Evolutionary conservation across 1,139 yeast genomes (phyloP).

Genomic region (Blastobotrys petasosporus): DNA sequence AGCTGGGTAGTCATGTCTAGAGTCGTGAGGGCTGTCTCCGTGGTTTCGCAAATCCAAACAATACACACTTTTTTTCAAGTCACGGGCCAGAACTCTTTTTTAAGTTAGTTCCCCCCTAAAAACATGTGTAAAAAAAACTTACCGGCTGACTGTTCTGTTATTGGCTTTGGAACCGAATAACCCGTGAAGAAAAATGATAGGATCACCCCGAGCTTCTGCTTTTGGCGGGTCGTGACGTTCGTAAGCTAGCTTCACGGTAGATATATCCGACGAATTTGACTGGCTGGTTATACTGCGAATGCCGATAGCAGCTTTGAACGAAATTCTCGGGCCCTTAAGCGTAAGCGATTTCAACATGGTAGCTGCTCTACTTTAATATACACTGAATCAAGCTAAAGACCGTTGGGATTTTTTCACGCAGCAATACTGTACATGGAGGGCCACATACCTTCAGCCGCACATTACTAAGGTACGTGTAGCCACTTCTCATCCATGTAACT

Average conservation of each 20-base stretch:
- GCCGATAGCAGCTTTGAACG: too few species aligned
- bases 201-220: slow-evolving; percentile 30
- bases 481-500: too few species aligned
- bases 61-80: slow-evolving; percentile 42
- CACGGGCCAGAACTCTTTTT: slow-evolving; percentile 29
- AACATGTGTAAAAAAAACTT: background rate
- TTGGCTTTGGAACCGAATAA: slow-evolving; percentile 78
- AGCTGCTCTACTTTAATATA: too few species aligned
- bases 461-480: too few species aligned
- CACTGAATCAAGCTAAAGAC: too few species aligned
- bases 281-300: too few species aligned
- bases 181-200: slow-evolving; percentile 80
- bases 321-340: too few species aligned
- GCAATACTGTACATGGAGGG: too few species aligned
- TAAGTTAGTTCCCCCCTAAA: background rate
- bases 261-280: slow-evolving; percentile 21
- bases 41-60: slow-evolving; percentile 84
- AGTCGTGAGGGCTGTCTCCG: slow-evolving; percentile 77
- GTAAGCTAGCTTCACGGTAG: slow-evolving; percentile 42
- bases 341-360: too few species aligned
- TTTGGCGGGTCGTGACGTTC: slow-evolving; percentile 36
- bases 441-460: too few species aligned
- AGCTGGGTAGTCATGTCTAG: slow-evolving; percentile 69
- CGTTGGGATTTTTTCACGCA: too few species aligned
- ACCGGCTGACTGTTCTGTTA: slow-evolving; percentile 66